Conservation (phyloP, 805 yeast genomes). For the Lipomyces orientalis region DNA sequence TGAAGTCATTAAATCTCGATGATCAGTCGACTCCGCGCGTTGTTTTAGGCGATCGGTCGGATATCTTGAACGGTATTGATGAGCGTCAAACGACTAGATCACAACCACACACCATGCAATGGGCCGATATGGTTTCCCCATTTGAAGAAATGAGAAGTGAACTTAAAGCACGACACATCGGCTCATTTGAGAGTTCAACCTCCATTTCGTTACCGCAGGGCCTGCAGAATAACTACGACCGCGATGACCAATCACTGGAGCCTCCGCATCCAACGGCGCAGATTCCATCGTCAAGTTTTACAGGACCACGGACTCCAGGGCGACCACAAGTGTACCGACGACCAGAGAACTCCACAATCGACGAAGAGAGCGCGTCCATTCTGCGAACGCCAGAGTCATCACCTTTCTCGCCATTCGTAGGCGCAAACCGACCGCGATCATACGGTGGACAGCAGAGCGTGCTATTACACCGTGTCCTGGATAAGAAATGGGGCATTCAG, state of each 20-base stretch:
- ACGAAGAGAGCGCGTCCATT: conserved; percentile 24
- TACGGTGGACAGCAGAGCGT: conserved; percentile 25
- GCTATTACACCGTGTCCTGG: conserved; percentile 45
- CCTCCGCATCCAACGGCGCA: conserved; percentile 17
- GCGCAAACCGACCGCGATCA: conserved; percentile 20
- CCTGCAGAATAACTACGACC: conserved; percentile 6
- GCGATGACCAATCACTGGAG: conserved; percentile 14
- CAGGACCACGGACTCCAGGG: conserved; percentile 10
- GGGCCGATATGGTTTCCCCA: conserved; percentile 35
- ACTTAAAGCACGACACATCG: background rate
- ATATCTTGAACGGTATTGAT: conserved; percentile 3
- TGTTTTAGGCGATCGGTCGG: conserved; percentile 16
- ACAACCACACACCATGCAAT: conserved; percentile 12
- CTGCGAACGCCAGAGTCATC: conserved; percentile 34
- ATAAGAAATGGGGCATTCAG: conserved; percentile 46
- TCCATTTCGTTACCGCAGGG: conserved; percentile 19
- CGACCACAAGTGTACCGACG: conserved; percentile 5
- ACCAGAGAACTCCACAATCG: conserved; percentile 36
- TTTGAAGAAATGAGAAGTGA: conserved; percentile 33
- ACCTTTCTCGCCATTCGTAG: conserved; percentile 35
- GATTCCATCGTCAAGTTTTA: background rate
- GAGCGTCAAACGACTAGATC: background rate
- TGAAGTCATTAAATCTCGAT: conserved; percentile 24
- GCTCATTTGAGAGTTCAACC: conserved; percentile 24
- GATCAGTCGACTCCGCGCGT: conserved; percentile 29